phyloP scores from a whole-genome alignment of 169 alveolate genomes.

The Plasmodium gonderi region DNA sequence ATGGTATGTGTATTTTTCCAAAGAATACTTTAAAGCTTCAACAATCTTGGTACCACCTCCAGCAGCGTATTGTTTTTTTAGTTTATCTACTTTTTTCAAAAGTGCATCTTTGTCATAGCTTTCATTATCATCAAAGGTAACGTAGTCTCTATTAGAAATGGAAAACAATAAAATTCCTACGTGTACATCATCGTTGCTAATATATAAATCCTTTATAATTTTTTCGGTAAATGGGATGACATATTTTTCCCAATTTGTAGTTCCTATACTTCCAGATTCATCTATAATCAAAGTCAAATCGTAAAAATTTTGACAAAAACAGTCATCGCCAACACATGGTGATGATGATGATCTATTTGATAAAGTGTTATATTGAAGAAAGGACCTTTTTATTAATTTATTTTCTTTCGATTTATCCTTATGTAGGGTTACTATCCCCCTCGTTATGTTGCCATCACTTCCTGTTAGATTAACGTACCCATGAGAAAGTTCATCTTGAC shows the following conservation, averaged over 20 bases:
- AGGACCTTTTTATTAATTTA: constrained; percentile 10
- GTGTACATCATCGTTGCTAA: constrained; percentile 56
- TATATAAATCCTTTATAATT: constrained; percentile 35
- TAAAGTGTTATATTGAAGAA: constrained; percentile 21
- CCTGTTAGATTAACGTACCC: constrained; percentile 5
- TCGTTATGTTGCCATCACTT: not conserved
- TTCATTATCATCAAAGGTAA: constrained; percentile 25
- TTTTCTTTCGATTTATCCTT: not conserved
- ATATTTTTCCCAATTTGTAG: constrained; percentile 22
- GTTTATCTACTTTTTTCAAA: constrained; percentile 47
- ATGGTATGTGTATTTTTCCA: constrained; percentile 31
- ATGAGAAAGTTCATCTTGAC: constrained; percentile 30
- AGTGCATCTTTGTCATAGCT: constrained; percentile 38
- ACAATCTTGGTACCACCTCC: constrained; percentile 40
- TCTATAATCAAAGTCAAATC: constrained; percentile 71
- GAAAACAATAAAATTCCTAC: constrained; percentile 59
- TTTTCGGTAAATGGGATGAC: constrained; percentile 59
- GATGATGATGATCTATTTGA: not conserved
- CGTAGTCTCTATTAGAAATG: constrained; percentile 26
- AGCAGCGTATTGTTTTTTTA: constrained; percentile 19
- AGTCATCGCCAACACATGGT: constrained; percentile 58
- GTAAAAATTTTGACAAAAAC: constrained; percentile 57
- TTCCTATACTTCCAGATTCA: constrained; percentile 61
- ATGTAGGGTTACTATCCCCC: constrained; percentile 1
- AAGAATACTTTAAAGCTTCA: constrained; percentile 40